Conservation (phyloP, 768 basidiomycete species). For the Clathrus columnatus region DNA sequence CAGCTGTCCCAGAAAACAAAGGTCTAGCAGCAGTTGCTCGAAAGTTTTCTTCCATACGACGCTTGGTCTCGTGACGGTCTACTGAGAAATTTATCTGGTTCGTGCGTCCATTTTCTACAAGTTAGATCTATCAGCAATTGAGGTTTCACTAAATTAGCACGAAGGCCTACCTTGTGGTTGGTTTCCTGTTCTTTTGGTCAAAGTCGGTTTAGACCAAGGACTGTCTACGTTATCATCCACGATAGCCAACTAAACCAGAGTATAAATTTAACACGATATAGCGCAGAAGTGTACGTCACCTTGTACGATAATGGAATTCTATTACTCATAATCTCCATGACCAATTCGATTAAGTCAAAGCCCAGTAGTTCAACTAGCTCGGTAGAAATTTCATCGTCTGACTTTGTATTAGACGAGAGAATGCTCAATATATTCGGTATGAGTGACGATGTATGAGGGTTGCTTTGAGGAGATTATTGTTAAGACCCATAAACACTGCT, state of each 20-base stretch:
- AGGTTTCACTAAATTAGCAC: background rate
- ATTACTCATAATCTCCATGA: constrained; percentile 56
- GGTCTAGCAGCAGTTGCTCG: constrained; percentile 57
- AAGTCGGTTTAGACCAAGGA: background rate
- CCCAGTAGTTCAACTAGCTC: constrained; percentile 77
- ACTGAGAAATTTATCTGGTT: constrained; percentile 25
- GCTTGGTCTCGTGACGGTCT: constrained; percentile 45
- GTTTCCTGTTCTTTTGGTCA: constrained; percentile 13
- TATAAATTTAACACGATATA: background rate
- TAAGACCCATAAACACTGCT: background rate
- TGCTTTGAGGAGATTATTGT: background rate
- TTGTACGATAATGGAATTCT: constrained; percentile 41
- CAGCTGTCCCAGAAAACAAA: constrained; percentile 49
- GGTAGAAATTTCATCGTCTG: constrained; percentile 65
- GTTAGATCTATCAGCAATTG: background rate
- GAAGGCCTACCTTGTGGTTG: background rate
- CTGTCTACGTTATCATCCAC: background rate
- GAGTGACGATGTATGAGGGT: constrained; percentile 1
- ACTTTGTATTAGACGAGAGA: constrained; percentile 9
- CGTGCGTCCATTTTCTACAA: background rate
- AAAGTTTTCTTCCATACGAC: constrained; percentile 53
- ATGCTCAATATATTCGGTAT: constrained; percentile 3
- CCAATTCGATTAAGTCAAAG: constrained; percentile 74
- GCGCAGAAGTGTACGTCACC: constrained; percentile 28
- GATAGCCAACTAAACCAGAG: constrained; percentile 1